Conservation (phyloP, 179 eudicot genomes). For the Spergularia azorica region DNA sequence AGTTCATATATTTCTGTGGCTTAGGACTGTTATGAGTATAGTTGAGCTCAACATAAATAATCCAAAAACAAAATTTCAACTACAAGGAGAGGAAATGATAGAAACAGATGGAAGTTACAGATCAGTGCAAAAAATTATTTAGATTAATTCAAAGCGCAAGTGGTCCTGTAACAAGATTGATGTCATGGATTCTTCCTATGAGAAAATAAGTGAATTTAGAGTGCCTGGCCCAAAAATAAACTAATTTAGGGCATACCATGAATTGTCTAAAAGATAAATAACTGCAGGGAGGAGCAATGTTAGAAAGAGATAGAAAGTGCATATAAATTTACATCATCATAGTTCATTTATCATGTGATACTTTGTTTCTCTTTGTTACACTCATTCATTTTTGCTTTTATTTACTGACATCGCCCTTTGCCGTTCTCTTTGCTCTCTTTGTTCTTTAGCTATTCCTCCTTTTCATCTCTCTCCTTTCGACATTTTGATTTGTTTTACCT, state of each 20-base stretch:
- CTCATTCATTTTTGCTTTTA: not conserved
- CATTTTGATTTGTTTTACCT: not conserved
- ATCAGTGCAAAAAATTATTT: not conserved
- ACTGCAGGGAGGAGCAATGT: too few species aligned
- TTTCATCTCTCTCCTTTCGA: too few species aligned
- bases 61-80: not conserved
- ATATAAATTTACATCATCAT: too few species aligned
- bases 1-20: not conserved
- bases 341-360: not conserved
- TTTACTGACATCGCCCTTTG: not conserved
- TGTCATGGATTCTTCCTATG: not conserved
- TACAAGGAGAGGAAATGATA: not conserved
- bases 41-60: not conserved
- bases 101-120: not conserved
- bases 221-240: too few species aligned
- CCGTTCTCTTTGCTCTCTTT: not conserved
- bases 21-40: not conserved
- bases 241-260: too few species aligned
- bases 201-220: too few species aligned
- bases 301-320: too few species aligned
- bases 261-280: too few species aligned
- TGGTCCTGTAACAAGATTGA: not conserved
- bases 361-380: not conserved
- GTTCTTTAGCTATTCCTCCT: not conserved
- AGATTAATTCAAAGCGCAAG: not conserved